These are phyloP conservation scores for Cystobasidium pallidum DNA, from an alignment of 1,284 basidiomycete genomes.

Conservation along the genomic window DNA sequence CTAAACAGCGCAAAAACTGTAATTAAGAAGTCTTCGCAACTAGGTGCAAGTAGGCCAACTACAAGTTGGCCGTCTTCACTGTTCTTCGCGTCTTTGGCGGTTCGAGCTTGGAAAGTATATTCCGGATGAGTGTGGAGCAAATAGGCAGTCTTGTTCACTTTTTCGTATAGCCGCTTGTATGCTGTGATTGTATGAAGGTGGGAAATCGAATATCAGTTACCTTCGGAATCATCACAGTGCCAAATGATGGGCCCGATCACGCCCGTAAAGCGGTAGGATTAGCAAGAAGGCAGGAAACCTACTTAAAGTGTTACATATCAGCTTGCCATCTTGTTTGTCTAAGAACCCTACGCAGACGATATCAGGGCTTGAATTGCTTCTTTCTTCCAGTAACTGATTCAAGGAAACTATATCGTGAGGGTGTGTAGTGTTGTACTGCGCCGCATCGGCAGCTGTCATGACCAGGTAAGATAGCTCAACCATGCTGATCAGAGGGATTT, in stretches of 20 bases:
- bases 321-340: slow-evolving; percentile 32
- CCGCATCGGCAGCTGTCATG: slow-evolving; percentile 55
- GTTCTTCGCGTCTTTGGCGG: background rate
- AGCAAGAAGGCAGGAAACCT: background rate
- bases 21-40: slow-evolving; percentile 57
- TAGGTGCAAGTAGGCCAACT: slow-evolving; percentile 57
- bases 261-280: background rate
- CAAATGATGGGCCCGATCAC: background rate
- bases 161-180: slow-evolving; percentile 31
- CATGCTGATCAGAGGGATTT: background rate
- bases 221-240: background rate
- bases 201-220: background rate
- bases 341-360: slow-evolving; percentile 57
- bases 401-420: slow-evolving; percentile 55
- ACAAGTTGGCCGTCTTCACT: slow-evolving; percentile 42
- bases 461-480: slow-evolving; percentile 54
- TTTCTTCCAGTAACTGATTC: slow-evolving; percentile 55
- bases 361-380: slow-evolving; percentile 53
- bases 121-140: background rate
- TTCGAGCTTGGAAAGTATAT: slow-evolving; percentile 22
- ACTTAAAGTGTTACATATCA: slow-evolving; percentile 54
- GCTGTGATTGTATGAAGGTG: background rate
- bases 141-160: slow-evolving; percentile 23
- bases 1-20: slow-evolving; percentile 57
- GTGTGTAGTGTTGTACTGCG: slow-evolving; percentile 53